Evolutionary conservation across 148 eudicot species (phyloP).

Genomic region (Bassia scoparia): DNA sequence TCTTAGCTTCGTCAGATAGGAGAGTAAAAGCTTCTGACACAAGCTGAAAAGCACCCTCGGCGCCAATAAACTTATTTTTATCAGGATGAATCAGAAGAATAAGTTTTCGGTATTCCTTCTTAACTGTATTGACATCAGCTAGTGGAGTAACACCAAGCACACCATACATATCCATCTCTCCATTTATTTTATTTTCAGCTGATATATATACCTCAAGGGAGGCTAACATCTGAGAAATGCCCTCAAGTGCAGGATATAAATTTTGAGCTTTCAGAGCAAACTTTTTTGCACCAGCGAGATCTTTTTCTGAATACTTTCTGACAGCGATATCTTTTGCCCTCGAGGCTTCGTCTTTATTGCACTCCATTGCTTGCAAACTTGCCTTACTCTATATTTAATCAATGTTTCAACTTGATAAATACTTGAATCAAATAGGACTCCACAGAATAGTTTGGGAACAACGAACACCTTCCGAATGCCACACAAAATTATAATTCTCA

Average conservation of each 20-base stretch:
- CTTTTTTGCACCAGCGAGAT: conserved; percentile 35
- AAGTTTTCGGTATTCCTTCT: conserved; percentile 54
- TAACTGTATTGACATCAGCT: conserved; percentile 65
- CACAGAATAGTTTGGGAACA: conserved; percentile 3
- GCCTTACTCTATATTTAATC: conserved; percentile 4
- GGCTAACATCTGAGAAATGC: conserved; percentile 34
- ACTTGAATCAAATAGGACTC: conserved; percentile 6
- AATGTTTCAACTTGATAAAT: neutral
- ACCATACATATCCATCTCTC: conserved; percentile 66
- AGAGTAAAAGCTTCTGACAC: conserved; percentile 62
- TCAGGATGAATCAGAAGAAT: conserved; percentile 79
- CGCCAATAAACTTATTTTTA: conserved; percentile 70
- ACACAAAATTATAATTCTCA: neutral
- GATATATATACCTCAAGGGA: conserved; percentile 32
- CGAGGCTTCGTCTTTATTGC: conserved; percentile 48
- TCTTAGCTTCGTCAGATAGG: conserved; percentile 66
- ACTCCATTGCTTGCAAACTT: conserved; percentile 32
- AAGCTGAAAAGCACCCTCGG: conserved; percentile 79
- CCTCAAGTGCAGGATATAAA: conserved; percentile 38
- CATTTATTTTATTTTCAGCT: conserved; percentile 27
- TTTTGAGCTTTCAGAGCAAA: conserved; percentile 41
- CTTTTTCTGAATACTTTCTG: conserved; percentile 35
- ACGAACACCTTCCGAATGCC: conserved; percentile 7
- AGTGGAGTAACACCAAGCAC: conserved; percentile 56
- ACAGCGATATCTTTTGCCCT: conserved; percentile 42